Conservation (phyloP, 805 yeast genomes). For the Schizosaccharomyces cryophilus region DNA sequence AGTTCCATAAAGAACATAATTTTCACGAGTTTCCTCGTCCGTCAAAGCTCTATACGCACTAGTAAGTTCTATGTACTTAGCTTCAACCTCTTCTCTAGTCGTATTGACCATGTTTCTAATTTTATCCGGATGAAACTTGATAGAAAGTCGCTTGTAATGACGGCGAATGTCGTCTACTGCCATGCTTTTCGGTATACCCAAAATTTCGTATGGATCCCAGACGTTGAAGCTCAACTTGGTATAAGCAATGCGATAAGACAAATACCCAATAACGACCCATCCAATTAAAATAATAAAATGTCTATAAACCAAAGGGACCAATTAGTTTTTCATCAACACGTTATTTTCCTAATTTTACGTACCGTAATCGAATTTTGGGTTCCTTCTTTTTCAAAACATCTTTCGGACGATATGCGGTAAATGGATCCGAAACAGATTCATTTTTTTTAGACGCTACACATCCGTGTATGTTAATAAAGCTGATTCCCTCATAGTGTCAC, state of each 20-base stretch:
- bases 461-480: background rate
- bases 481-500: background rate
- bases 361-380: background rate
- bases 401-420: background rate
- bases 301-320: background rate
- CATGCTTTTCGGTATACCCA: slow-evolving; percentile 44
- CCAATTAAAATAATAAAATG: background rate
- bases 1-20: slow-evolving; percentile 71
- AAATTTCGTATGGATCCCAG: slow-evolving; percentile 79
- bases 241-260: background rate
- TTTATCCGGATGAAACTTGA: slow-evolving; percentile 87
- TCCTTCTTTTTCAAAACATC: background rate
- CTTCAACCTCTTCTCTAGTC: slow-evolving; percentile 43
- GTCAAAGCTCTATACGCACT: slow-evolving; percentile 90
- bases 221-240: slow-evolving; percentile 8
- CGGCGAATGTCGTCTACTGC: slow-evolving; percentile 55
- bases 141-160: slow-evolving; percentile 63
- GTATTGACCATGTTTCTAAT: slow-evolving; percentile 31
- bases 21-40: slow-evolving; percentile 62
- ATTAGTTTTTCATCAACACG: background rate
- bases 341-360: background rate
- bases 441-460: background rate
- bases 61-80: slow-evolving; percentile 52
- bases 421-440: background rate
- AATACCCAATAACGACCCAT: background rate